Conservation (phyloP, 495 filamentous ascomycete species). For the Penicillium crystallinum region DNA sequence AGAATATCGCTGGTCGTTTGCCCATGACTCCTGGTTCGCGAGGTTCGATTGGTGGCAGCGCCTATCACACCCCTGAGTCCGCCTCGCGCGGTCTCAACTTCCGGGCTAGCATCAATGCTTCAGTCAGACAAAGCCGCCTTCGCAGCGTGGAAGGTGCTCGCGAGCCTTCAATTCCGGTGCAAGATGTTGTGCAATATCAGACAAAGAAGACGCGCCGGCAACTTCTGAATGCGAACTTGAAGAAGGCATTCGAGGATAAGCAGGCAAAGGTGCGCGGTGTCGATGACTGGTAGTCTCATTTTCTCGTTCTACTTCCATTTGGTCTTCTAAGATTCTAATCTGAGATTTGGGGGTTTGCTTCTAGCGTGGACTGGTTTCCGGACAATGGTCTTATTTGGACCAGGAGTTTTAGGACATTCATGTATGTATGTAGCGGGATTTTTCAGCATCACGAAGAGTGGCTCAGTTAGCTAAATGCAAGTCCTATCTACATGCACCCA, state of each 20-base stretch:
- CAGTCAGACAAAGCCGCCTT: constrained; percentile 40
- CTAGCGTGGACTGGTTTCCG: constrained; percentile 1
- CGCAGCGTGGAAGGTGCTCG: constrained; percentile 32
- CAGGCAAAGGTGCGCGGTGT: constrained; percentile 31
- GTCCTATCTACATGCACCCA: not conserved
- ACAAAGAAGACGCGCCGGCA: constrained; percentile 51
- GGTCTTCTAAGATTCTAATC: not conserved
- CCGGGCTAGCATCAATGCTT: constrained; percentile 45
- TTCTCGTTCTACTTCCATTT: constrained; percentile 1
- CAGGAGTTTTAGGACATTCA: not conserved
- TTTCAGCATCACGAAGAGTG: not conserved
- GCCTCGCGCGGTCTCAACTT: constrained; percentile 34
- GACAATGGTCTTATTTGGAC: not conserved
- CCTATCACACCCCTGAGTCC: constrained; percentile 55
- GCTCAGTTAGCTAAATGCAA: constrained; percentile 3
- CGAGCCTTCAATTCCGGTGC: constrained; percentile 31
- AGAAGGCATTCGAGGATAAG: constrained; percentile 36
- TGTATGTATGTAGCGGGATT: constrained; percentile 1
- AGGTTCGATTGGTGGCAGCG: constrained; percentile 40
- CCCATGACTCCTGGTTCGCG: constrained; percentile 37
- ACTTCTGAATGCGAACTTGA: constrained; percentile 45
- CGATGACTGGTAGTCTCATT: constrained; percentile 25
- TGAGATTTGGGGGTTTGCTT: constrained; percentile 4
- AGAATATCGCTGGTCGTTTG: constrained; percentile 25
- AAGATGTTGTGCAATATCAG: constrained; percentile 57